Evolutionary conservation across 2,329 filamentous ascomycete genomes (phyloP), one percentile per base, ranked within the genome.

Genomic region (Cytospora schulzeri): DNA sequence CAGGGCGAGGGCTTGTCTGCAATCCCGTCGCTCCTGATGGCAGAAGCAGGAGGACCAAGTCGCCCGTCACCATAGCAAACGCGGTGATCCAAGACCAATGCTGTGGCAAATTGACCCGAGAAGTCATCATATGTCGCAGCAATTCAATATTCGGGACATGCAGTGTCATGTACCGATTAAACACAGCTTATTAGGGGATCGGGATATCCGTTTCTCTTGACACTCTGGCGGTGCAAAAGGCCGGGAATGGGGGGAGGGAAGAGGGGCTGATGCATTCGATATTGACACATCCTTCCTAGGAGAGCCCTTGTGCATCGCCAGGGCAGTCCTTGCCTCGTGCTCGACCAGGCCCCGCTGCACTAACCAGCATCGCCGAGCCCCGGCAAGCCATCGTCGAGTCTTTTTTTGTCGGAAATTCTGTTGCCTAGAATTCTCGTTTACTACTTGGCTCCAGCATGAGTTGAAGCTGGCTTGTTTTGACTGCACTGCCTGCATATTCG

Each of bases 351-450:
- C 22, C 50, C 33, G 6, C 14, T 41, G 35, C 33, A 6, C 14
- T 41, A 26, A 29, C 33, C 52, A 60, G 50, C 58, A 38, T 31
- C 8, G 33, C 50, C 50, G 22, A 50, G 6, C 19, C 31, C 33
- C 5, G 24, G 45, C 17, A 54, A 35, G 33, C 58, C 33, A 31
- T 29, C 31, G 31, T 53, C 58, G 52, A 54, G 29, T 4, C 31
- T 33, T n/a, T n/a, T n/a, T n/a, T n/a, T 26, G 15, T 41, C 31
- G 17, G 61, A 35, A 63, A 63, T 41, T 45, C 61, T 63, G 61
- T 58, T 63, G 61, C 61, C 55, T 63, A 24, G 55, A 52, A 33
- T 26, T 33, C n/a, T 45, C 48, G 55, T 59, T 55, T 29, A 38
- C 61, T 29, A 38, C 55, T 22, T 22, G n/a, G 22, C 41, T 38